phyloP scores from a whole-genome alignment of 75 land plant genomes.

The Cunninghamia lanceolata region DNA sequence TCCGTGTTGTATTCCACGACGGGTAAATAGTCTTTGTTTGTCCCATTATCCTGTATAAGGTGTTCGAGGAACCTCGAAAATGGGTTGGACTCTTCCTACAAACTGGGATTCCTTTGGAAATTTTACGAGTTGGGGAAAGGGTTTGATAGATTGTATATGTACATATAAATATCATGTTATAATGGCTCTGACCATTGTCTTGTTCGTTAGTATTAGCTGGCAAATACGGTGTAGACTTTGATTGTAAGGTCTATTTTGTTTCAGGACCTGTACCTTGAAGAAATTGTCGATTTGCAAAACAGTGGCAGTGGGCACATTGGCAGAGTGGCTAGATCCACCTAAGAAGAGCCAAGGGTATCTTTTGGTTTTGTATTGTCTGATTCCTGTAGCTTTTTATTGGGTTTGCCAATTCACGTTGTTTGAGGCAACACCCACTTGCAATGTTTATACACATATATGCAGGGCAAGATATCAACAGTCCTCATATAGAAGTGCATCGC shows the following conservation, averaged over 20 bases:
- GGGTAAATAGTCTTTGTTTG: no score
- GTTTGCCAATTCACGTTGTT: conserved; percentile 4
- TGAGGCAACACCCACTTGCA: conserved; percentile 1
- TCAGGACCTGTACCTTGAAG: neutral
- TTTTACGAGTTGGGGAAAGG: neutral
- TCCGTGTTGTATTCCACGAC: no score
- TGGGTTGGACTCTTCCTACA: no score
- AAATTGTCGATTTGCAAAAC: neutral
- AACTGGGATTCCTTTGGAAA: neutral
- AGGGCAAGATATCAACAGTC: neutral
- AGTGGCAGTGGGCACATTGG: neutral
- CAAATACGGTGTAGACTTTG: neutral
- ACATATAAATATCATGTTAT: neutral
- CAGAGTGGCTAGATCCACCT: neutral
- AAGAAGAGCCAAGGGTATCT: neutral
- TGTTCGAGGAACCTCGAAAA: no score
- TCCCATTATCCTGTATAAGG: no score
- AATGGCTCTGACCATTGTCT: neutral
- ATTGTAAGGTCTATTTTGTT: neutral
- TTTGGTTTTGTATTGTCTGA: neutral
- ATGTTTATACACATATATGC: neutral
- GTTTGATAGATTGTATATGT: neutral
- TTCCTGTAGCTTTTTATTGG: neutral
- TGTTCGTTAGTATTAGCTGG: neutral
- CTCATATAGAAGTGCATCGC: neutral